phyloP scores from a whole-genome alignment of 2,329 filamentous ascomycete genomes.

The Teratosphaeria nubilosa region DNA sequence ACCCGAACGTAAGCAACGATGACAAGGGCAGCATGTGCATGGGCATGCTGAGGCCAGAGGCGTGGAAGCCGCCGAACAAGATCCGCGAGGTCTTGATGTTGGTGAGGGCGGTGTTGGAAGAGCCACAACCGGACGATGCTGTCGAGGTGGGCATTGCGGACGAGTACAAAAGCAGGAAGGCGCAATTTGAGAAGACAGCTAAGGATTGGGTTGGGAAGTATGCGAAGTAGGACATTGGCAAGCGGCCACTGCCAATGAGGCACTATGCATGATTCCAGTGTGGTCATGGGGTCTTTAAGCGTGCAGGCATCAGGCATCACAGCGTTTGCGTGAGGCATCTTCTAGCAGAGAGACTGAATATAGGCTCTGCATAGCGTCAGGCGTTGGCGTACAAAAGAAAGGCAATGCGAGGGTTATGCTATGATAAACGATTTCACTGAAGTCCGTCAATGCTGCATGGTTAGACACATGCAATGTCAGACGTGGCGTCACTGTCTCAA shows the following conservation, averaged over 20 bases:
- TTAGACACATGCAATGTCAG: not conserved
- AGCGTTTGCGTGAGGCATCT: not conserved
- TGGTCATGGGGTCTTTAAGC: not conserved
- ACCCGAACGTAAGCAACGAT: slow-evolving; percentile 89
- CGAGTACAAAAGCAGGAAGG: slow-evolving; percentile 60
- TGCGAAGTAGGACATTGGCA: slow-evolving; percentile 36
- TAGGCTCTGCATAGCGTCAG: slow-evolving; percentile 2
- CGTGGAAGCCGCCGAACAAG: slow-evolving; percentile 84
- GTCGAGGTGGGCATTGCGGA: slow-evolving; percentile 81
- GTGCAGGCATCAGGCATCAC: not conserved
- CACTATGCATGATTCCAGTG: not conserved
- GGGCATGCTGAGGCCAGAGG: slow-evolving; percentile 68
- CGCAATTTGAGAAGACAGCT: slow-evolving; percentile 64
- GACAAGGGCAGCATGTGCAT: slow-evolving; percentile 77
- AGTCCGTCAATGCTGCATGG: not conserved
- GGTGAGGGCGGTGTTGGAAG: slow-evolving; percentile 60
- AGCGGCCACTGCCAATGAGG: not conserved
- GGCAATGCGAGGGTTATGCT: not conserved
- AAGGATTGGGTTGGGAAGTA: slow-evolving; percentile 64
- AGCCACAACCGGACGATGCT: slow-evolving; percentile 81
- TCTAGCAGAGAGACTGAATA: not conserved
- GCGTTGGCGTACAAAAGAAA: slow-evolving; percentile 1
- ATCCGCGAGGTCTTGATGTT: slow-evolving; percentile 67
- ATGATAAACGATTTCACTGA: not conserved
- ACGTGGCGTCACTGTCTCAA: too few species aligned